Evolutionary conservation across 2,329 filamentous ascomycete species (phyloP), one percentile per base, ranked within the genome.

Genomic region (Aspergillus eucalypticola): DNA sequence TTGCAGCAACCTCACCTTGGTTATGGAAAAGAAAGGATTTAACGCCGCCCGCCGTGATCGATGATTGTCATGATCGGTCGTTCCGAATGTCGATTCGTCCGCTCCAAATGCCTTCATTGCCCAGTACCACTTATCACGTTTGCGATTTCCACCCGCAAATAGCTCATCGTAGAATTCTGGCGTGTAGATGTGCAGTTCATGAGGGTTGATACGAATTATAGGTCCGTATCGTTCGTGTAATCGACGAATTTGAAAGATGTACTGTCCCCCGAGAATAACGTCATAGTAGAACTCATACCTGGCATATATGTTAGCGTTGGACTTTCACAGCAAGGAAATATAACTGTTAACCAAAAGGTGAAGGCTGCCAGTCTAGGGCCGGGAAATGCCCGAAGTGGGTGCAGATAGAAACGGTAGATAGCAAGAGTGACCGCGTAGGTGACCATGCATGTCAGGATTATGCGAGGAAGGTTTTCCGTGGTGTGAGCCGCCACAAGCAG

Each of bases 101-200:
- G 25, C 25, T 7, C 25, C 25, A 27, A 27, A 27, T 27, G 25
- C 25, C 25, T 27, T 27, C 25, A 27, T 27, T 27, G 25, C 25
- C 25, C 25, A 27, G 25, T 27, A 27, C 25, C 25, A 27, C 25
- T 27, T 27, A 8, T 27, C 25, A 8, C 25, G 25, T 8, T 27
- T 27, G 25, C 25, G 25, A 8, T 27, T 27, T 27, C 25, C 25
- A 27, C 25, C 25, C 25, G 25, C 25, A 27, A 27, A 27, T 27
- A 27, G 25, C 25, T 27, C 25, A 27, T 27, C 25, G 41, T 59
- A 62, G 41, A 46, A 44, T 38, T 52, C 51, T 10, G 59, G 59
- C 13, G 35, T 54, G 8, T 48, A 21, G 42, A 48, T 21, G 44
- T 48, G 44, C 11, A 48, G n/a, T 19, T 48, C 44, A 19, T 21